Evolutionary conservation across 257 asterid genomes (phyloP), one percentile per base, ranked within the genome.

Genomic region (Agastache rugosa): DNA sequence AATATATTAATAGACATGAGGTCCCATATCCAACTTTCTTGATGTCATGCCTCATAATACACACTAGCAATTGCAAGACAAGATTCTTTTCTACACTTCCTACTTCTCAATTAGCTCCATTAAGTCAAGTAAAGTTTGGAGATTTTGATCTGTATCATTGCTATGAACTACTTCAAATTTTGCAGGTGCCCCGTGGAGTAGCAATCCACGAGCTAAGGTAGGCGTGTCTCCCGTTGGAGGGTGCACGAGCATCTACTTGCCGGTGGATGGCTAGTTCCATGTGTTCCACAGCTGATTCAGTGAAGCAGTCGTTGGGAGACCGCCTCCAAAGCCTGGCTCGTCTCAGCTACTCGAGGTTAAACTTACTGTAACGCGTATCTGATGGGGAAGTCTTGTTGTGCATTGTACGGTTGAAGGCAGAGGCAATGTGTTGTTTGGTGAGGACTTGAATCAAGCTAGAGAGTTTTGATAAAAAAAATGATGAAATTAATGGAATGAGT

Each of bases 1-100:
- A 10, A n/a, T 19, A 34, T 35, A 70, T 3, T 10, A 15, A 17
- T 10, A 27, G 41, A 11, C 61, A 27, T 69, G 16, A n/a, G 73
- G 67, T 42, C 44, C 14, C 75, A 71, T 25, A 16, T 55, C 56
- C 56, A 11, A 29, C 75, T 71, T 71, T 71, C 75, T 71, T 54
- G 42, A 55, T 37, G 11, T 70, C 22, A 35, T 34, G 29, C 34
- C 67, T 20, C 34, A 4, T 29, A 51, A 22, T 16, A 29, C 11
- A 0, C 50, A 34, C 3, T 27, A 44, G 9, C 71, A 11, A 10
- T 23, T 16, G 60, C n/a, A 19, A 22, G 16, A 5, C 29, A 69
- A 42, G 31, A 12, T 16, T 71, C 10, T 15, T 5, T 41, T 25
- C 44, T 23, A 12, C 16, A 6, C 8, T 16, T 69, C 6, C 19